These are phyloP conservation scores for Penicillium olsonii DNA, from an alignment of 2,329 filamentous ascomycete species.

Conservation along the genomic window DNA sequence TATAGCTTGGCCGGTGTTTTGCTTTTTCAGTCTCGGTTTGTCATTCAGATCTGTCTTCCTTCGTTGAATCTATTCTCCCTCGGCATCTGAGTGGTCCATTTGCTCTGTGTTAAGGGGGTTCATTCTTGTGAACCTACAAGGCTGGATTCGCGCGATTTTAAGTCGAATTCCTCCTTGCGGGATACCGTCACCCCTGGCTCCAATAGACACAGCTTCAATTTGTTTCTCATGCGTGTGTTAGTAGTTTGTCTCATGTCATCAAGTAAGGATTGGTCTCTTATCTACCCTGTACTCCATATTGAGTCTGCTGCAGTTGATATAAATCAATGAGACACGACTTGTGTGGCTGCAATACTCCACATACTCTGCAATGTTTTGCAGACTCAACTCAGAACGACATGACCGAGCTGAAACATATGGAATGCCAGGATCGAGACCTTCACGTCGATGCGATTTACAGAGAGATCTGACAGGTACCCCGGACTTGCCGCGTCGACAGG, in stretches of 20 bases:
- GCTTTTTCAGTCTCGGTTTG: conserved; percentile 4
- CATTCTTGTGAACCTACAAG: neutral
- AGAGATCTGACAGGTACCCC: no score
- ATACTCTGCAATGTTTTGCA: neutral
- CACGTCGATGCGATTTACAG: no score
- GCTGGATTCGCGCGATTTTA: neutral
- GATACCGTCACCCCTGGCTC: conserved; percentile 2
- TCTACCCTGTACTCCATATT: neutral
- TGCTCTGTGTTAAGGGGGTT: neutral
- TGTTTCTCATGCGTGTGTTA: neutral
- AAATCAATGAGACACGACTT: neutral
- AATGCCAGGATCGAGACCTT: no score
- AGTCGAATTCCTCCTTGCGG: conserved; percentile 7
- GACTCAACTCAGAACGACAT: no score
- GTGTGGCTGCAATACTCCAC: no score
- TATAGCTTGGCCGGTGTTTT: conserved; percentile 18
- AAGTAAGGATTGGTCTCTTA: conserved; percentile 4
- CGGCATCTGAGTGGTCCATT: neutral
- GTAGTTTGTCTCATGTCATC: neutral
- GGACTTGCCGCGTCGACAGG: no score
- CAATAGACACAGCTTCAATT: neutral
- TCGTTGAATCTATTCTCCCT: no score
- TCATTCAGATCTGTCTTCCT: neutral
- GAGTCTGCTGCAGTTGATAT: neutral
- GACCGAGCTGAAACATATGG: no score